Evolutionary conservation across 768 basidiomycete species (phyloP).

Genomic region (Termitomyces titanicus): DNA sequence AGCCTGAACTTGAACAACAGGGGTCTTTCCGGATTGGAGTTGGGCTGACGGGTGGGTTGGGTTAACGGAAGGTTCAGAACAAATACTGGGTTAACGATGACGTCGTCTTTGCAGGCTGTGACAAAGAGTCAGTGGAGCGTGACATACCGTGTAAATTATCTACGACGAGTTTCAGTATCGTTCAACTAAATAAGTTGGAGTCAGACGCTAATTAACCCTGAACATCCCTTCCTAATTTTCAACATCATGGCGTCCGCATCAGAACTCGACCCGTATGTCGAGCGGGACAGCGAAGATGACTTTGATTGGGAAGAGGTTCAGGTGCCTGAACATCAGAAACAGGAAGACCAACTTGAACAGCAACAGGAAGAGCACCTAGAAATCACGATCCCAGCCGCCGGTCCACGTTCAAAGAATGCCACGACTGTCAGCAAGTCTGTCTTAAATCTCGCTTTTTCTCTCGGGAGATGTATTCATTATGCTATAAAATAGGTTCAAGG

Average conservation of each 20-base stretch:
- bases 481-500: constrained; percentile 36
- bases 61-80: too few species aligned
- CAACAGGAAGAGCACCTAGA: constrained; percentile 44
- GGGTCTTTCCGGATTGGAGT: too few species aligned
- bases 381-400: constrained; percentile 54
- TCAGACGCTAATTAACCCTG: too few species aligned
- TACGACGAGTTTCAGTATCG: not conserved
- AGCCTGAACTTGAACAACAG: too few species aligned
- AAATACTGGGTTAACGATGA: too few species aligned
- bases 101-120: not conserved
- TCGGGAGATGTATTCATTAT: constrained; percentile 12
- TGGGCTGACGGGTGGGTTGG: too few species aligned
- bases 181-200: too few species aligned
- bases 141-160: constrained; percentile 16
- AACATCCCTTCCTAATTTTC: not conserved
- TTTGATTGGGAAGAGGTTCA: constrained; percentile 81
- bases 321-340: constrained; percentile 41
- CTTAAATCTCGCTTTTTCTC: not conserved
- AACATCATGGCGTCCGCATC: constrained; percentile 13
- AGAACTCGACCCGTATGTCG: constrained; percentile 16
- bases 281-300: constrained; percentile 58
- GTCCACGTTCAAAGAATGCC: constrained; percentile 32
- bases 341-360: constrained; percentile 7
- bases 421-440: constrained; percentile 44
- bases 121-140: constrained; percentile 11